phyloP scores from a whole-genome alignment of 306 rosid genomes.

The Neltuma alba region DNA sequence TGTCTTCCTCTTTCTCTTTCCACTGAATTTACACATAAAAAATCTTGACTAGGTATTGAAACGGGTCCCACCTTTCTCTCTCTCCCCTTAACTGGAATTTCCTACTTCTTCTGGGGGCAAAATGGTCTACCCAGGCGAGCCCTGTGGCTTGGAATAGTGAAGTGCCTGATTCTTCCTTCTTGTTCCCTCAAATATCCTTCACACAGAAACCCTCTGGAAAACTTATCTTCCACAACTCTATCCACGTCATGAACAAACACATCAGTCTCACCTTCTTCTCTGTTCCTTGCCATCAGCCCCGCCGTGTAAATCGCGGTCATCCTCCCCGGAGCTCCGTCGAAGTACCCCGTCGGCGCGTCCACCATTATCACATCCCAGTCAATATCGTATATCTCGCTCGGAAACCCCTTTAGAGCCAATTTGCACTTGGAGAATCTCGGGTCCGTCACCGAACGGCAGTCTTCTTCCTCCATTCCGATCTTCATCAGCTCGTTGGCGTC shows the following conservation, averaged over 20 bases:
- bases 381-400: slow-evolving; percentile 63
- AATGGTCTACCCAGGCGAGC: slow-evolving; percentile 61
- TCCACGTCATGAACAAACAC: slow-evolving; percentile 94
- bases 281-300: slow-evolving; percentile 85
- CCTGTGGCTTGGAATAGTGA: slow-evolving; percentile 77
- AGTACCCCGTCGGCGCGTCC: slow-evolving; percentile 89
- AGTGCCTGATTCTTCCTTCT: slow-evolving; percentile 81
- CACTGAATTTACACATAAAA: too few relatives aligned
- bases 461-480: slow-evolving; percentile 46
- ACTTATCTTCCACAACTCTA: slow-evolving; percentile 73
- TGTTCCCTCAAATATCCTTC: slow-evolving; percentile 75
- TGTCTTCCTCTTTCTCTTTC: too few relatives aligned
- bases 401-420: slow-evolving; percentile 71
- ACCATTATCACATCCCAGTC: slow-evolving; percentile 98
- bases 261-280: slow-evolving; percentile 71
- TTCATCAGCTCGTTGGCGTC: slow-evolving; percentile 63
- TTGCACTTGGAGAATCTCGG: slow-evolving; percentile 73
- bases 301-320: slow-evolving; percentile 93
- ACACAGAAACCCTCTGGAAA: slow-evolving; percentile 75
- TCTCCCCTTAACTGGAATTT: too few relatives aligned
- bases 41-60: too few relatives aligned
- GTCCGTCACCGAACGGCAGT: slow-evolving; percentile 62
- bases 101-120: slow-evolving; percentile 46
- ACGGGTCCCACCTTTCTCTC: too few relatives aligned
- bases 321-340: slow-evolving; percentile 81